phyloP scores from a whole-genome alignment of 106 monocot species.

The Chionographis japonica region DNA sequence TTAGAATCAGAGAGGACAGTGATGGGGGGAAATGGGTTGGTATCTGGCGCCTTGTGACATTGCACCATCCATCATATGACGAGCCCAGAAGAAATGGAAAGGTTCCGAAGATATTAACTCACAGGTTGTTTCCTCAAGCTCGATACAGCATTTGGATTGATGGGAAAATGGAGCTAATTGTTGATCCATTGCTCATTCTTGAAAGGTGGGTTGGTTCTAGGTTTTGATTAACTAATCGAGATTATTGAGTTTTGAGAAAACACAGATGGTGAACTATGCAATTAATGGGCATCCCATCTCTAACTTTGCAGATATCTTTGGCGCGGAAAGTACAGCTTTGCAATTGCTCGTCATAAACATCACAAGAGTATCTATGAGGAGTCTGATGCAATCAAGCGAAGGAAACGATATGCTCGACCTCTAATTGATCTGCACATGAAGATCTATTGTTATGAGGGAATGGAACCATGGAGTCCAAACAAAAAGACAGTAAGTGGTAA shows the following conservation, averaged over 20 bases:
- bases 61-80: conserved; percentile 79
- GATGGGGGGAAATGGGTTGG: conserved; percentile 94
- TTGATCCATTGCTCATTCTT: conserved; percentile 92
- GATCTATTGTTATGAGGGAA: conserved; percentile 85
- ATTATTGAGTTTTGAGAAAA: not conserved
- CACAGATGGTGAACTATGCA: not conserved
- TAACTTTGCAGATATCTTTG: conserved; percentile 71
- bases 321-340: conserved; percentile 90
- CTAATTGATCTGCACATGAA: conserved; percentile 97
- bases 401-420: conserved; percentile 95
- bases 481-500: conserved; percentile 68
- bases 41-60: conserved; percentile 79
- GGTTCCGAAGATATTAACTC: conserved; percentile 89
- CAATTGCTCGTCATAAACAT: conserved; percentile 89
- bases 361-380: conserved; percentile 94
- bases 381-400: conserved; percentile 92
- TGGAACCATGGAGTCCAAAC: conserved; percentile 76
- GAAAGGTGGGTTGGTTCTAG: conserved; percentile 52
- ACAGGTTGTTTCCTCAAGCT: conserved; percentile 89
- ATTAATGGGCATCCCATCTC: not conserved
- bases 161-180: conserved; percentile 97
- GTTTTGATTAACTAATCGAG: not conserved
- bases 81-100: conserved; percentile 99
- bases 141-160: conserved; percentile 98
- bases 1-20: conserved; percentile 43